phyloP scores from a whole-genome alignment of 805 yeast genomes.

The Suhomyces vadensis region DNA sequence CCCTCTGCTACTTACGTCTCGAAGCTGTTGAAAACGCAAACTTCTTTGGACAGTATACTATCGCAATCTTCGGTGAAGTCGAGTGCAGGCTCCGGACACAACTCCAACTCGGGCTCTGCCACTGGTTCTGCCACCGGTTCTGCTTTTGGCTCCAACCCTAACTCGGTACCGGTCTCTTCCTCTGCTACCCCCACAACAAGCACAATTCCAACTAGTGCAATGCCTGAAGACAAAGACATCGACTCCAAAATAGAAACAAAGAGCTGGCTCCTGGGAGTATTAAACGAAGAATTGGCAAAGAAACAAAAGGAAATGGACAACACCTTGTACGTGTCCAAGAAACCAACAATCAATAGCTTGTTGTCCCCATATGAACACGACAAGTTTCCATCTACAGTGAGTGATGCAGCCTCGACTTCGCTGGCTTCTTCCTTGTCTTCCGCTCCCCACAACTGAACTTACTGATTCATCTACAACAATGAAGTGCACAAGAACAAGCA shows the following conservation, averaged over 20 bases:
- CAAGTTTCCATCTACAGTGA: constrained; percentile 4
- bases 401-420: not conserved
- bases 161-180: not conserved
- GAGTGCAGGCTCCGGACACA: not conserved
- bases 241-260: constrained; percentile 14
- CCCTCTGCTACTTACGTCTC: not conserved
- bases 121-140: not conserved
- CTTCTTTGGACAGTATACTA: constrained; percentile 4
- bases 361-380: constrained; percentile 25
- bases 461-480: too few species aligned
- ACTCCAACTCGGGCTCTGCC: not conserved
- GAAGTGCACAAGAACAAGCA: too few species aligned
- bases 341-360: constrained; percentile 33
- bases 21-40: constrained; percentile 4
- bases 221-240: not conserved
- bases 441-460: not conserved
- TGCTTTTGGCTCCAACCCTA: too few species aligned
- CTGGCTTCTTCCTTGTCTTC: constrained; percentile 3
- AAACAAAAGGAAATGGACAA: constrained; percentile 3
- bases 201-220: not conserved
- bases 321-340: constrained; percentile 18
- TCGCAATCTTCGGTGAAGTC: constrained; percentile 1
- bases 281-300: constrained; percentile 21
- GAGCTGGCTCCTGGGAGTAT: constrained; percentile 31
- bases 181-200: not conserved